Evolutionary conservation across 2,329 filamentous ascomycete species (phyloP).

Genomic region (Phyllosticta paracitricarpa): DNA sequence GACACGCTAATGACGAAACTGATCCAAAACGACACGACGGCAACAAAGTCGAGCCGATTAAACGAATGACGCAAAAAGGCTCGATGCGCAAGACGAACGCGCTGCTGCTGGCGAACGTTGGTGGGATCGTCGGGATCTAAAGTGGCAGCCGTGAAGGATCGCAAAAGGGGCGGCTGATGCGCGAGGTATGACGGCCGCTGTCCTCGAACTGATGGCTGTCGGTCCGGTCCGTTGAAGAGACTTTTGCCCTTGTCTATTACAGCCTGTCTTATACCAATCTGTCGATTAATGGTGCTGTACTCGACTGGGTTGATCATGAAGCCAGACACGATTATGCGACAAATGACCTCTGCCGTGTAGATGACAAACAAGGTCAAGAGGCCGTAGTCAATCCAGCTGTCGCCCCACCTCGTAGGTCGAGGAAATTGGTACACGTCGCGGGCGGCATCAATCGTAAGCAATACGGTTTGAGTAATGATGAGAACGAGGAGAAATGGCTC

Average conservation of each 20-base stretch:
- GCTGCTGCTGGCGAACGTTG: conserved; percentile 66
- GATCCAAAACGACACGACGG: conserved; percentile 92
- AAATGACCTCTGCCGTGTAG: conserved; percentile 77
- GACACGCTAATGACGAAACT: conserved; percentile 65
- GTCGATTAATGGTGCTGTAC: conserved; percentile 81
- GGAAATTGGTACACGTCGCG: conserved; percentile 56
- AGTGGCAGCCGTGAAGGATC: conserved; percentile 65
- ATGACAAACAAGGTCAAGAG: conserved; percentile 76
- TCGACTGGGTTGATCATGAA: conserved; percentile 83
- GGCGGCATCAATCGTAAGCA: conserved; percentile 78
- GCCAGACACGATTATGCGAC: conserved; percentile 84
- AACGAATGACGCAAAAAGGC: conserved; percentile 93
- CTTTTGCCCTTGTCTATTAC: conserved; percentile 65
- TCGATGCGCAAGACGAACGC: conserved; percentile 74
- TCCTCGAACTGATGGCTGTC: conserved; percentile 56
- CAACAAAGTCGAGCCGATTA: conserved; percentile 89
- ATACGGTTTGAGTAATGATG: conserved; percentile 77
- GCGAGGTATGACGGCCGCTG: conserved; percentile 26
- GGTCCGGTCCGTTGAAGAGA: conserved; percentile 66
- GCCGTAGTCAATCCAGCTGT: conserved; percentile 62
- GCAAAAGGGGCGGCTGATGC: conserved; percentile 56
- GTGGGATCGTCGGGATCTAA: conserved; percentile 46
- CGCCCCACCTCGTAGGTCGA: conserved; percentile 56
- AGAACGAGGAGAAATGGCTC: conserved; percentile 80
- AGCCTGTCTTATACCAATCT: conserved; percentile 62